Evolutionary conservation across 371 early-diverging fungal genomes (phyloP).

Genomic region (Synchytrium microbalum): DNA sequence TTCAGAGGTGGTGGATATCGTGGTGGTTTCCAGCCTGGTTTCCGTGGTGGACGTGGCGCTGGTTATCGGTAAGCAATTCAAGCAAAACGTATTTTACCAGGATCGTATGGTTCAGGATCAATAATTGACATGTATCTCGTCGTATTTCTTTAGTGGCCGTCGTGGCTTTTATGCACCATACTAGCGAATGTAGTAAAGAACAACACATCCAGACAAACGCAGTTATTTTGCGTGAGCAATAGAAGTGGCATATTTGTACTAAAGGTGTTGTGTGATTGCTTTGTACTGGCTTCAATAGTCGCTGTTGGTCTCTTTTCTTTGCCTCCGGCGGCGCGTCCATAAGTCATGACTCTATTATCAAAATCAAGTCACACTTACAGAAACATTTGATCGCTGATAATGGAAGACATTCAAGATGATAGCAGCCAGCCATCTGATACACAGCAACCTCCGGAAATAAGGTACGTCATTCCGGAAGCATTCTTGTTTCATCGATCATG

Average conservation of each 20-base stretch:
- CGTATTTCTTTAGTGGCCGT: slow-evolving; percentile 44
- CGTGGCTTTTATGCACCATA: slow-evolving; percentile 60
- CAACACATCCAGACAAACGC: no score
- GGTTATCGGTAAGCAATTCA: not conserved
- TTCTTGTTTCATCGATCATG: not conserved
- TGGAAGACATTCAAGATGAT: no score
- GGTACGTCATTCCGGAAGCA: not conserved
- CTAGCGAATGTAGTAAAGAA: no score
- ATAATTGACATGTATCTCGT: slow-evolving; percentile 44
- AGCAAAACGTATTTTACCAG: not conserved
- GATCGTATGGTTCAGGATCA: slow-evolving; percentile 15
- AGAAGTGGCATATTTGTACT: no score
- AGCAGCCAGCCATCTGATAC: not conserved
- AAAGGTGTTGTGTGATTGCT: no score
- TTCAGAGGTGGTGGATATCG: slow-evolving; percentile 17
- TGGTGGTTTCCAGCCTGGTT: slow-evolving; percentile 23
- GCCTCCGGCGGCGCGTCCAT: no score
- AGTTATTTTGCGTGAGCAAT: no score
- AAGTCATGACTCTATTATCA: no score
- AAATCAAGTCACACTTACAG: no score
- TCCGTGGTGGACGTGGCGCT: slow-evolving; percentile 10
- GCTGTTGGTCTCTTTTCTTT: no score
- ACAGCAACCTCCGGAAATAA: not conserved
- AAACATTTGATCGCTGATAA: no score
- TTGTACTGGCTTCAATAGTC: no score